Evolutionary conservation across 495 filamentous ascomycete species (phyloP), one percentile per base, ranked within the genome.

Genomic region (Haplographium delicatum): DNA sequence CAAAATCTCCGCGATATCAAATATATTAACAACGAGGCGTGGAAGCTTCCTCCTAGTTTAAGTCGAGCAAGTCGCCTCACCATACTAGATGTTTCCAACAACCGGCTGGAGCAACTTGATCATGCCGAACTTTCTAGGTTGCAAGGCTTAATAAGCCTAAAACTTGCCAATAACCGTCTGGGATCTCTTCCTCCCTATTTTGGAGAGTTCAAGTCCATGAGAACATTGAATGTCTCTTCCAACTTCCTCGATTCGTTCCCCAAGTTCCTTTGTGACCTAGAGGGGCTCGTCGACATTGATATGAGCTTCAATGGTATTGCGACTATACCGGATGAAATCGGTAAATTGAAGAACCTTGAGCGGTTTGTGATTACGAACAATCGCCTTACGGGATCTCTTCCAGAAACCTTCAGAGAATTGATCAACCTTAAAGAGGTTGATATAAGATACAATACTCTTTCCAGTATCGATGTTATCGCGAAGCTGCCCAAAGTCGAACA

Each of bases 281-380:
- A 80, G 57, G 86, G 83, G 26, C 70, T 99, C 23, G 86, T 95
- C 26, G 91, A 99, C 62, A 80, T 99, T 13, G 94, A 99, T 58
- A 80, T 99, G 61, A 96, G 91, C 61, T 99, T 99, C 76, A 99
- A 99, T 60, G 76, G 80, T 11, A 96, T 99, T 43, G 72, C 77
- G 33, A 74, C 62, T 51, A 68, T 97, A 23, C 89, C 89, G 0
- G 70, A 79, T 25, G 79, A 85, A 43, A 83, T 99, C 56, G 89
- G 90, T 6, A 76, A 80, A 44, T 68, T 99, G 47, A 78, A 69
- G 10, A 82, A 78, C 25, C 71, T 99, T 35, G 94, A 97, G 66
- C 81, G 90, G 39, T 77, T 99, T 30, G 91, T 89, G 72, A 89
- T 94, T 60, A 96, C 93, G 0, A 99, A 97, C 68, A 99, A 99